These are phyloP conservation scores for Chrysanthemum makinoi DNA, from an alignment of 129 eudicot genomes.

Conservation along the genomic window DNA sequence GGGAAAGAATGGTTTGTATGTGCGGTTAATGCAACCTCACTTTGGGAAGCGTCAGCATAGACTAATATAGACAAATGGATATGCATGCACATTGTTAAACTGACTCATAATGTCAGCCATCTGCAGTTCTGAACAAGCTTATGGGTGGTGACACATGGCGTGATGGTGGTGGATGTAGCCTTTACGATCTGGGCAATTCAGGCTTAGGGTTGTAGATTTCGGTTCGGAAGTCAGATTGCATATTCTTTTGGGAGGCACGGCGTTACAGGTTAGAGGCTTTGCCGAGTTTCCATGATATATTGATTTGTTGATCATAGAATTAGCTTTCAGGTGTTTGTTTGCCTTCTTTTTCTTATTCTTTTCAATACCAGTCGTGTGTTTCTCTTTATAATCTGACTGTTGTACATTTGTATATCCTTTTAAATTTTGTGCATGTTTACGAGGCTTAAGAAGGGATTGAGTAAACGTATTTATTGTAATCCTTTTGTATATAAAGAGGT, in stretches of 20 bases:
- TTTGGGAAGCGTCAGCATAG: slow-evolving; percentile 88
- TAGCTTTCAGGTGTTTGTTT: slow-evolving; percentile 10
- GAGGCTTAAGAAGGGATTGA: slow-evolving; percentile 34
- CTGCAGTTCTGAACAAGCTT: slow-evolving; percentile 20
- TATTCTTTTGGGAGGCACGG: slow-evolving; percentile 67
- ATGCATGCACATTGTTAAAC: slow-evolving; percentile 8
- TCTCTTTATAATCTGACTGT: slow-evolving; percentile 20
- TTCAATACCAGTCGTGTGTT: slow-evolving; percentile 29
- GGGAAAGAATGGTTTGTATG: slow-evolving; percentile 84
- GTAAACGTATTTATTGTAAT: slow-evolving; percentile 44
- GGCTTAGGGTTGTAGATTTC: slow-evolving; percentile 28
- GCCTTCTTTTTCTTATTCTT: slow-evolving; percentile 7
- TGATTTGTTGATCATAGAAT: slow-evolving; percentile 47
- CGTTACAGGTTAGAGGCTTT: slow-evolving; percentile 28
- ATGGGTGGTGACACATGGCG: slow-evolving; percentile 20
- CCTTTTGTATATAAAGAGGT: slow-evolving; percentile 55
- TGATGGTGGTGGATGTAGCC: slow-evolving; percentile 39
- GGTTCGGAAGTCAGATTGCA: slow-evolving; percentile 34
- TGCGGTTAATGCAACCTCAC: slow-evolving; percentile 93
- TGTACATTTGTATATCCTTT: slow-evolving; percentile 46
- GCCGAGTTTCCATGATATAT: slow-evolving; percentile 46
- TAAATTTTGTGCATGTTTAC: slow-evolving; percentile 27
- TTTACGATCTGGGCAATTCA: slow-evolving; percentile 10
- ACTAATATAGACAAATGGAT: slow-evolving; percentile 40
- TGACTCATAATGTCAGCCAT: slow-evolving; percentile 2